Percentiles rank a stretch among this genome's conserved stretches.
These are phyloP conservation scores for Diddensiella transvaalensis DNA, from an alignment of 805 yeast species.

Conservation along the genomic window DNA sequence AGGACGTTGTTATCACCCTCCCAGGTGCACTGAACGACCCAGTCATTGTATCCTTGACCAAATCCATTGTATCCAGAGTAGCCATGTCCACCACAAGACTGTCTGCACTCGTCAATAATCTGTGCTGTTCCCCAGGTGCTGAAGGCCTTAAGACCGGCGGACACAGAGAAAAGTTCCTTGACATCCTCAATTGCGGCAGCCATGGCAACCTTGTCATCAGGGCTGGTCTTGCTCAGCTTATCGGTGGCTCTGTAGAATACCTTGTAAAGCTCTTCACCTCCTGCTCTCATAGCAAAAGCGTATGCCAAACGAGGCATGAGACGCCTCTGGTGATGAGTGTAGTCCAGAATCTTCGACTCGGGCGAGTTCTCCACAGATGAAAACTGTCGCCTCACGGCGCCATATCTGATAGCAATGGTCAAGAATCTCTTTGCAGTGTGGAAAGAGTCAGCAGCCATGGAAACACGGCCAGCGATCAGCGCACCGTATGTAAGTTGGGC, in stretches of 20 bases:
- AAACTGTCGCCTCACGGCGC: conserved; percentile 87
- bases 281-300: conserved; percentile 71
- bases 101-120: conserved; percentile 84
- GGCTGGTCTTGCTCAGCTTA: conserved; percentile 43
- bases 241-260: conserved; percentile 39
- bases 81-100: conserved; percentile 95
- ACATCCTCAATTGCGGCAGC: conserved; percentile 50
- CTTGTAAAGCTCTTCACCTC: conserved; percentile 57
- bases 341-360: conserved; percentile 76
- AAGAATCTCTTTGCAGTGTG: conserved; percentile 73
- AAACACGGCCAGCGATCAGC: conserved; percentile 80
- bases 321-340: conserved; percentile 85
- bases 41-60: conserved; percentile 83
- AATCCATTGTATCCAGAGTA: conserved; percentile 90
- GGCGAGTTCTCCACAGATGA: conserved; percentile 43
- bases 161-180: conserved; percentile 75
- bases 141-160: conserved; percentile 86
- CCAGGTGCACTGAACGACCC: conserved; percentile 99
- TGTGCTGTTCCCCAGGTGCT: conserved; percentile 82
- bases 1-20: conserved; percentile 93
- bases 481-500: conserved; percentile 90
- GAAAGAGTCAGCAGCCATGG: conserved; percentile 83
- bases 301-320: conserved; percentile 80
- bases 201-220: conserved; percentile 45
- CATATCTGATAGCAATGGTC: conserved; percentile 84